Evolutionary conservation across 805 yeast genomes (phyloP).

Genomic region (Candida boidinii): DNA sequence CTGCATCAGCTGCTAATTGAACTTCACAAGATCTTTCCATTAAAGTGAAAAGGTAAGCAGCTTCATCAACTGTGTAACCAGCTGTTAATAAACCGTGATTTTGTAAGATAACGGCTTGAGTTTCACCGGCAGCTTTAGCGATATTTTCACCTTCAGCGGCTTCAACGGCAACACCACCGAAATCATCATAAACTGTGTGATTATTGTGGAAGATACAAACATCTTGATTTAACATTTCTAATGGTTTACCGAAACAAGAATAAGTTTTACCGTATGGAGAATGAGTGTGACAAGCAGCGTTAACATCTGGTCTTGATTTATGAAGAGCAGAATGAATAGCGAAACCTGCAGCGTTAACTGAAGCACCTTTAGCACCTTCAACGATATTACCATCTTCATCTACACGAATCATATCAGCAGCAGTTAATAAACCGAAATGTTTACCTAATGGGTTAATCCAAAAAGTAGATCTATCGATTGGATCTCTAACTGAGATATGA

Average conservation of each 20-base stretch:
- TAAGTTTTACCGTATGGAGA: conserved; percentile 58
- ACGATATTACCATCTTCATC: conserved; percentile 56
- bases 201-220: conserved; percentile 56
- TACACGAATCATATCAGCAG: conserved; percentile 54
- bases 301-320: conserved; percentile 59
- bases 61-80: conserved; percentile 66
- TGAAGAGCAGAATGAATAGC: conserved; percentile 62
- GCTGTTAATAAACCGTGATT: conserved; percentile 71
- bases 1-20: conserved; percentile 57
- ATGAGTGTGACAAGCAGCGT: conserved; percentile 69
- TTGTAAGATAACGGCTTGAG: conserved; percentile 51
- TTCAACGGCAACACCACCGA: conserved; percentile 76
- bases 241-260: conserved; percentile 53
- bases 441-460: conserved; percentile 88
- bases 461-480: conserved; percentile 68
- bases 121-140: conserved; percentile 54
- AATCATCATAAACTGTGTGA: conserved; percentile 58
- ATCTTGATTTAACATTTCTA: conserved; percentile 80
- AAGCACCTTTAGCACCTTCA: conserved; percentile 42
- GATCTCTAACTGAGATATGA: conserved; percentile 80
- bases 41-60: conserved; percentile 55
- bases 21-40: conserved; percentile 59
- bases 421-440: conserved; percentile 57
- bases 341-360: conserved; percentile 64
- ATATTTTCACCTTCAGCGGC: conserved; percentile 52